phyloP scores from a whole-genome alignment of 169 alveolate species.

The Eimeria brunetti region DNA sequence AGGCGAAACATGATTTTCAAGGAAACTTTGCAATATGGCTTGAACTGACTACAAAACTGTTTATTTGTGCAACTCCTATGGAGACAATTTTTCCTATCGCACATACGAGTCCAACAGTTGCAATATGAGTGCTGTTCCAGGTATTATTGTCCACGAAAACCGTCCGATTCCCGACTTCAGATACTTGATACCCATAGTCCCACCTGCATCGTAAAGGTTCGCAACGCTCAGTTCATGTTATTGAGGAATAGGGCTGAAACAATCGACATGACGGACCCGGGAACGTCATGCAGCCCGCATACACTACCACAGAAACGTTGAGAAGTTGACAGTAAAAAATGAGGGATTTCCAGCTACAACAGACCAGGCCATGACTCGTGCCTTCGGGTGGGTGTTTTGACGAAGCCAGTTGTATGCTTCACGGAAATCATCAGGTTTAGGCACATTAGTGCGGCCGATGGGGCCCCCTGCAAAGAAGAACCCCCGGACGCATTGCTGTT shows the following conservation, averaged over 20 bases:
- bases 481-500: not conserved
- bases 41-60: not conserved
- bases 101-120: conserved; percentile 96
- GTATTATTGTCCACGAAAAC: conserved; percentile 99
- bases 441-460: conserved; percentile 91
- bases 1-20: not conserved
- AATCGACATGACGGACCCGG: not conserved
- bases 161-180: conserved; percentile 97
- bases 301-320: not conserved
- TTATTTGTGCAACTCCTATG: not conserved
- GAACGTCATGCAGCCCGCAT: not conserved
- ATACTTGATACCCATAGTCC: conserved; percentile 99
- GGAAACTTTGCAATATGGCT: not conserved
- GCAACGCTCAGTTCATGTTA: no score
- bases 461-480: conserved; percentile 56
- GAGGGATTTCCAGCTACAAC: not conserved
- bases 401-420: conserved; percentile 99
- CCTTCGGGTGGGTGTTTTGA: conserved; percentile 95
- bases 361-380: conserved; percentile 97
- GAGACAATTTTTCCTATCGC: not conserved
- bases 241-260: not conserved
- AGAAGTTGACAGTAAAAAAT: not conserved
- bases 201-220: conserved; percentile 87
- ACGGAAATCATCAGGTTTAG: conserved; percentile 97
- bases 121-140: conserved; percentile 98